phyloP scores from a whole-genome alignment of 257 asterid genomes.

The Avicennia marina region DNA sequence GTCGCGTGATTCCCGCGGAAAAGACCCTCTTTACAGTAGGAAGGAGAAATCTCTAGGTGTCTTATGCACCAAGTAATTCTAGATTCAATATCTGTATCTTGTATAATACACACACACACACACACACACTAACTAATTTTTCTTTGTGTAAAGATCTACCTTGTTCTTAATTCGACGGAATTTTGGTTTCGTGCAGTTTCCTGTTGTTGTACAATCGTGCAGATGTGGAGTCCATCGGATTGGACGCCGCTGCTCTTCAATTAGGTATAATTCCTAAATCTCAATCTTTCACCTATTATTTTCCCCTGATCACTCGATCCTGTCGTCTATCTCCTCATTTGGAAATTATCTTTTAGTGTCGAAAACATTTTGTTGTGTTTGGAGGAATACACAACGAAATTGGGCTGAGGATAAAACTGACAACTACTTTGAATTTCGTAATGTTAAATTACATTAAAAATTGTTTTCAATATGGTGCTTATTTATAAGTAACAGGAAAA shows the following conservation, averaged over 20 bases:
- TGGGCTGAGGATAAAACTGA: not conserved
- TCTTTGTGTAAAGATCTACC: not conserved
- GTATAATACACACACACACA: not conserved
- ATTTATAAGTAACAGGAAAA: no score
- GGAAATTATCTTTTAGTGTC: not conserved
- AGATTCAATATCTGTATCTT: not conserved
- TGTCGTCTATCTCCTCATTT: not conserved
- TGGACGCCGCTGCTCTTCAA: slow-evolving; percentile 53
- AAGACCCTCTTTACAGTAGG: slow-evolving; percentile 41
- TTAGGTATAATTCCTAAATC: slow-evolving; percentile 43
- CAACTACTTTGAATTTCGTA: not conserved
- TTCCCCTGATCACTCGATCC: no score
- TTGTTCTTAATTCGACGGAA: not conserved
- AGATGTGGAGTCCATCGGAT: slow-evolving; percentile 51
- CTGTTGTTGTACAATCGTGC: slow-evolving; percentile 48
- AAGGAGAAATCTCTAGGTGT: slow-evolving; percentile 58
- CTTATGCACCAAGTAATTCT: slow-evolving; percentile 49
- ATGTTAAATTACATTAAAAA: not conserved
- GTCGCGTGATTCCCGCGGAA: slow-evolving; percentile 30
- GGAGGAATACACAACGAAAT: not conserved
- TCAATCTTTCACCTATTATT: not conserved
- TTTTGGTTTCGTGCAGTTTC: slow-evolving; percentile 39
- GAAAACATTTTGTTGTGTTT: not conserved
- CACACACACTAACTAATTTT: not conserved
- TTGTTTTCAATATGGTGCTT: no score